Conservation (phyloP, 2,329 filamentous ascomycete species). For the Fusarium sp. region DNA sequence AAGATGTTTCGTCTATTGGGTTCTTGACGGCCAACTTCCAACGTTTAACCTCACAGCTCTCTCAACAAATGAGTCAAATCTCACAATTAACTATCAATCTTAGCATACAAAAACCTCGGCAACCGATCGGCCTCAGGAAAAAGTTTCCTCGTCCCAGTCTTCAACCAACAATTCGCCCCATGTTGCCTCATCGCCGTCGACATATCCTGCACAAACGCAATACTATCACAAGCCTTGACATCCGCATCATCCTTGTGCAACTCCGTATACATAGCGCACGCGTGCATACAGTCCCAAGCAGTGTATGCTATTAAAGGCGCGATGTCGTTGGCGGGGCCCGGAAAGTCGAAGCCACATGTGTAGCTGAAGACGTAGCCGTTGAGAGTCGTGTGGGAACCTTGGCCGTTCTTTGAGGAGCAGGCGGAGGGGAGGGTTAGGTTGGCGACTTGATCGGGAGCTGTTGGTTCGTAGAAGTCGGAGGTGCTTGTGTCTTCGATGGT, state of each 20-base stretch:
- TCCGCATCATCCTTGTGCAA: background rate
- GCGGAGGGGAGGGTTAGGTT: conserved; percentile 5
- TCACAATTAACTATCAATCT: background rate
- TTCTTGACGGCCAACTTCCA: background rate
- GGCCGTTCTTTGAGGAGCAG: background rate
- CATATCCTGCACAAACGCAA: conserved; percentile 13
- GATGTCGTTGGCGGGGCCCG: background rate
- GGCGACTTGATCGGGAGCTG: background rate
- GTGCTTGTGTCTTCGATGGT: background rate
- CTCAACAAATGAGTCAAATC: no score
- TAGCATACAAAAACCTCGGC: conserved; percentile 11
- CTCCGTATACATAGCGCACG: conserved; percentile 4
- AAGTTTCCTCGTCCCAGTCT: background rate
- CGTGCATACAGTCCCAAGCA: conserved; percentile 10
- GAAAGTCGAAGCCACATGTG: conserved; percentile 2
- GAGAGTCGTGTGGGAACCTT: background rate
- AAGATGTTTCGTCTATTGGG: background rate
- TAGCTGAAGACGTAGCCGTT: conserved; percentile 5
- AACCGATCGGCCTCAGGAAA: background rate
- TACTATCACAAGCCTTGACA: background rate
- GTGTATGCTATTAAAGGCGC: conserved; percentile 10
- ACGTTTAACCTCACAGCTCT: background rate
- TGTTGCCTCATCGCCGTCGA: background rate
- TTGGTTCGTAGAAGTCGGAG: background rate
- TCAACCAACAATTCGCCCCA: conserved; percentile 16